A percentile compares a stretch with the other conserved stretches of the same genome.
phyloP scores from a whole-genome alignment of 805 yeast genomes.

The Starmera quercuum region DNA sequence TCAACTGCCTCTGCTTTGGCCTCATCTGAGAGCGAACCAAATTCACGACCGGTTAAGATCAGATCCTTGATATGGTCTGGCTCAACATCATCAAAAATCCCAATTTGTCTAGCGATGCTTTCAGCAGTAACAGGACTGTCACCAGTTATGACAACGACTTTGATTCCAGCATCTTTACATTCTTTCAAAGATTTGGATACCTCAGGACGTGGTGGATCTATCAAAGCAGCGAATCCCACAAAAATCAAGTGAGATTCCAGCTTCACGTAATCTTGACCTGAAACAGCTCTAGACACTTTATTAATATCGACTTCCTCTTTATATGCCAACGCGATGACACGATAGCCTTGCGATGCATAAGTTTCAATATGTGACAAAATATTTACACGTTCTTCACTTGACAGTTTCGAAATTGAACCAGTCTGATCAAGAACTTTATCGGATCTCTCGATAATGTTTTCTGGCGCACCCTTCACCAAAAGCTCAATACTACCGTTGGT shows the following conservation, averaged over 20 bases:
- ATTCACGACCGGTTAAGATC: conserved; percentile 35
- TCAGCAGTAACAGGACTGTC: conserved; percentile 47
- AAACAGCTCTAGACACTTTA: conserved; percentile 18
- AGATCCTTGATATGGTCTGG: conserved; percentile 13
- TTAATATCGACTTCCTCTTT: conserved; percentile 26
- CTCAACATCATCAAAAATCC: conserved; percentile 23
- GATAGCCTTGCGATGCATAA: conserved; percentile 26
- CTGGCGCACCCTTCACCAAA: conserved; percentile 51
- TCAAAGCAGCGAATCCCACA: conserved; percentile 33
- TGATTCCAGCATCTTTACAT: conserved; percentile 34
- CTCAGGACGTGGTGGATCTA: conserved; percentile 38
- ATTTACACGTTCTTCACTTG: conserved; percentile 23
- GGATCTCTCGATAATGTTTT: conserved; percentile 36
- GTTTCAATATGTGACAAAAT: conserved; percentile 29
- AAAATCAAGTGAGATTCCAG: conserved; percentile 21
- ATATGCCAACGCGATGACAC: conserved; percentile 26
- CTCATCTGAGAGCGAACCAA: conserved; percentile 22
- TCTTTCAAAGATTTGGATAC: conserved; percentile 26
- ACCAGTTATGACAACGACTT: conserved; percentile 42
- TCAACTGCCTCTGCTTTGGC: conserved; percentile 35
- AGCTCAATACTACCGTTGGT: conserved; percentile 18
- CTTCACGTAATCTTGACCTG: conserved; percentile 31
- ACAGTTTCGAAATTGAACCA: conserved; percentile 17
- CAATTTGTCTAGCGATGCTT: conserved; percentile 39
- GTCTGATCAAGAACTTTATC: conserved; percentile 27